Conservation (phyloP, 768 basidiomycete species). For the Boletus bicolor region DNA sequence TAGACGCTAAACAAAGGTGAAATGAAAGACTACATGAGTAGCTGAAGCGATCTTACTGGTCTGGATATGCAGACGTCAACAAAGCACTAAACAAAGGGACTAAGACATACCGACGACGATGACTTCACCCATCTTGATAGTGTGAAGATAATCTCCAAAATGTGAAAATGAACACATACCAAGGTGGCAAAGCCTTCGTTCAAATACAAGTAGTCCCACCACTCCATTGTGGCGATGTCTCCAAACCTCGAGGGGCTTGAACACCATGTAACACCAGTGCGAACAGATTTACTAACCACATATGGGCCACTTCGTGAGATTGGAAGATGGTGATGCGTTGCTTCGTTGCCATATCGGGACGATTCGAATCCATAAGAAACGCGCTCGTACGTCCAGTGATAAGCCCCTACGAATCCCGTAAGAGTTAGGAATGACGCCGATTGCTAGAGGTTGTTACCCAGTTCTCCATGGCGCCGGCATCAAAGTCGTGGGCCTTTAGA, state of each 20-base stretch:
- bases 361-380: slow-evolving; percentile 76
- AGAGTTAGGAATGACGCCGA: slow-evolving; percentile 1
- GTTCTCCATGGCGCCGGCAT: slow-evolving; percentile 92
- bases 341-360: slow-evolving; percentile 67
- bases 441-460: slow-evolving; percentile 44
- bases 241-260: slow-evolving; percentile 61
- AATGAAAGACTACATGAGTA: neutral
- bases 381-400: slow-evolving; percentile 86
- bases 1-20: slow-evolving; percentile 47
- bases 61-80: slow-evolving; percentile 31
- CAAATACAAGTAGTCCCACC: slow-evolving; percentile 85
- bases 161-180: slow-evolving; percentile 40
- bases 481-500: slow-evolving; percentile 75
- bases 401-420: slow-evolving; percentile 50
- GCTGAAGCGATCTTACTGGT: slow-evolving; percentile 45
- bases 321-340: slow-evolving; percentile 76
- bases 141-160: neutral
- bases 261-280: neutral
- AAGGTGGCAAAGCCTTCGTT: slow-evolving; percentile 90
- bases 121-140: slow-evolving; percentile 76
- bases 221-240: slow-evolving; percentile 90
- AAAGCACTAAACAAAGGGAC: neutral
- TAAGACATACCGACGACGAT: slow-evolving; percentile 63
- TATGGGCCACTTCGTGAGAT: slow-evolving; percentile 84
- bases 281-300: slow-evolving; percentile 50